Conservation (phyloP, 2,329 filamentous ascomycete genomes). For the Arachnomyces sp. region DNA sequence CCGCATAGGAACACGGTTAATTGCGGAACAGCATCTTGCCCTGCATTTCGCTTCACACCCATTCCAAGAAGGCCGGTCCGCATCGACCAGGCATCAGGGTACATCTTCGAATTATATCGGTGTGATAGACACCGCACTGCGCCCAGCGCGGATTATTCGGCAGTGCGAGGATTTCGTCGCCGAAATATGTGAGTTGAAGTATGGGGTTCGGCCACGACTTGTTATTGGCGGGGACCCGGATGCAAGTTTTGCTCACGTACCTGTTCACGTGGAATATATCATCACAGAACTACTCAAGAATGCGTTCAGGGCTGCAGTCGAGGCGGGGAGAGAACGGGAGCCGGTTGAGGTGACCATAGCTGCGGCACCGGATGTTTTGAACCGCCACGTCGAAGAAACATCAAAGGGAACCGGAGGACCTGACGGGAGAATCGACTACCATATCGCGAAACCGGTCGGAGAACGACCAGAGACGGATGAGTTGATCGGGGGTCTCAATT, state of each 20-base stretch:
- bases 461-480: constrained; percentile 15
- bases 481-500: constrained; percentile 22
- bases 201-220: constrained; percentile 75
- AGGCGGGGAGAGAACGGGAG: constrained; percentile 68
- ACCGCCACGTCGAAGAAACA: constrained; percentile 14
- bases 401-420: constrained; percentile 8
- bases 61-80: constrained; percentile 49
- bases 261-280: constrained; percentile 95
- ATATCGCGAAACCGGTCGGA: constrained; percentile 20
- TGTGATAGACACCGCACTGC: constrained; percentile 85
- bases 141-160: constrained; percentile 71
- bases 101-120: constrained; percentile 64
- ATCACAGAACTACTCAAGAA: constrained; percentile 95
- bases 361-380: constrained; percentile 48
- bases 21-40: constrained; percentile 94
- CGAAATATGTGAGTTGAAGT: constrained; percentile 94
- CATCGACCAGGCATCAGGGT: constrained; percentile 23
- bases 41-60: constrained; percentile 69
- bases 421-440: constrained; percentile 24
- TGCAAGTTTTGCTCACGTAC: constrained; percentile 87
- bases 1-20: constrained; percentile 83
- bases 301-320: constrained; percentile 85
- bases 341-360: constrained; percentile 91
- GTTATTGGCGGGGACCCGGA: constrained; percentile 76
- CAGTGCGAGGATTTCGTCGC: constrained; percentile 83